phyloP scores from a whole-genome alignment of 768 basidiomycete species.

The Trametes sanguinea region DNA sequence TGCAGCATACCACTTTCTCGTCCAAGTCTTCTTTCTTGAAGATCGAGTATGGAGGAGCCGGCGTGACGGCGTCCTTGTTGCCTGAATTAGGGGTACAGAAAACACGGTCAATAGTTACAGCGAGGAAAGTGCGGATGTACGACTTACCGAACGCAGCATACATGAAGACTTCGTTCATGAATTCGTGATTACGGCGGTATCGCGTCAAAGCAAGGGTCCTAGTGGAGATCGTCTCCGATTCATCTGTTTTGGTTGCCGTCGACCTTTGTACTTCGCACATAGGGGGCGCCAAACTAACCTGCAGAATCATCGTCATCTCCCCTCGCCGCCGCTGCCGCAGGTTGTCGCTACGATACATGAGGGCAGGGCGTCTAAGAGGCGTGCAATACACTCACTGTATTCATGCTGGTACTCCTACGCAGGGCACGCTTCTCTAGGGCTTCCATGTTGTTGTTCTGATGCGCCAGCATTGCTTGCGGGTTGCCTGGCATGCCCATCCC shows the following conservation, averaged over 20 bases:
- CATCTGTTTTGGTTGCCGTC: constrained; percentile 18
- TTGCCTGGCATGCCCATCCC: constrained; percentile 23
- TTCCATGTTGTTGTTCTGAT: constrained; percentile 75
- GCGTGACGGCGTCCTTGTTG: constrained; percentile 42
- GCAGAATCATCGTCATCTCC: constrained; percentile 67
- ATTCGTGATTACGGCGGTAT: constrained; percentile 79
- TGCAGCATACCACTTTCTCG: constrained; percentile 50
- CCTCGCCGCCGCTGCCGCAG: constrained; percentile 32
- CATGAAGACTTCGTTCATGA: constrained; percentile 82
- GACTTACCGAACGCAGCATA: constrained; percentile 64
- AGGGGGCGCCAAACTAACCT: constrained; percentile 39
- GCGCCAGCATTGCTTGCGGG: constrained; percentile 68
- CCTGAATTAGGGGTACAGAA: constrained; percentile 34
- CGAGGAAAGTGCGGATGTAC: background rate
- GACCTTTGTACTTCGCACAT: background rate
- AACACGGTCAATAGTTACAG: background rate
- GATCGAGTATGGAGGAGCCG: constrained; percentile 54
- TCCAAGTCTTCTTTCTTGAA: constrained; percentile 62
- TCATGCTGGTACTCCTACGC: constrained; percentile 45
- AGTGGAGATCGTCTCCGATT: constrained; percentile 64
- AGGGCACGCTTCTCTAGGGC: constrained; percentile 58
- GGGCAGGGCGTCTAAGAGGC: background rate
- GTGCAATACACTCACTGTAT: constrained; percentile 36
- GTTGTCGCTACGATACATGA: constrained; percentile 28
- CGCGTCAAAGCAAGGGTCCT: constrained; percentile 70